Base-by-base conservation (phyloP, 2,329 filamentous ascomycete genomes). In the Aureobasidium zeae region DNA sequence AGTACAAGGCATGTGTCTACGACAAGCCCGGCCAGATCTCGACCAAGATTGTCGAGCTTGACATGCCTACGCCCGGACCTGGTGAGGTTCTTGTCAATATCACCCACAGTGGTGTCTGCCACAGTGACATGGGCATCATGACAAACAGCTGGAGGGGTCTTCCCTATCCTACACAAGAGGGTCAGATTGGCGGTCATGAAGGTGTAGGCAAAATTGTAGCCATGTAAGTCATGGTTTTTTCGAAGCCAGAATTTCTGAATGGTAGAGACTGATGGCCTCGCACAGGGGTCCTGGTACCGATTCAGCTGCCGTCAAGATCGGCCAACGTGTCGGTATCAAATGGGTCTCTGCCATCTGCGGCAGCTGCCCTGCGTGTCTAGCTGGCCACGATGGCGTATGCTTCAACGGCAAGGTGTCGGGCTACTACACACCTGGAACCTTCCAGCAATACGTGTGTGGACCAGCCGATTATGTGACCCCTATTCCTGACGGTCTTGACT, bases 341-440 rank as follows among this genome's bases (percentile, higher is more conserved):
- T 83, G 78, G 77, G 64, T 81, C 47, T 64, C 72, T 12, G 69
- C 62, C 22, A 72, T 72, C 19, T 82, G 77, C 56, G 70, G 70
- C 37, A 64, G 66, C 52, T 73, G 72, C 59, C 56, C 62, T 12
- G 61, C 76, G 47, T 81, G 76, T 55, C 63, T 72, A 42, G 66
- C 66, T 10, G 73, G 72, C 31, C 62, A 67, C 17, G 77, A 79
- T 49, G 73, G 69, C 8, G 60, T 69, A 28, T 79, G 76, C 59
- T 63, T 68, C 50, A 71, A 74, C 30, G 65, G 69, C 47, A 75
- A 73, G 55, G 53, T 83, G 36, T 78, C 73, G 0, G 80, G 80
- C 4, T 83, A 82, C 62, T 81, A 76, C 57, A 76, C 72, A 0
- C 79, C 79, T 0, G 80, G 80, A 26, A 84, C 79, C n/a, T 84